These are phyloP conservation scores for Apiospora phragmitis DNA, from an alignment of 2,329 filamentous ascomycete genomes.

Conservation along the genomic window DNA sequence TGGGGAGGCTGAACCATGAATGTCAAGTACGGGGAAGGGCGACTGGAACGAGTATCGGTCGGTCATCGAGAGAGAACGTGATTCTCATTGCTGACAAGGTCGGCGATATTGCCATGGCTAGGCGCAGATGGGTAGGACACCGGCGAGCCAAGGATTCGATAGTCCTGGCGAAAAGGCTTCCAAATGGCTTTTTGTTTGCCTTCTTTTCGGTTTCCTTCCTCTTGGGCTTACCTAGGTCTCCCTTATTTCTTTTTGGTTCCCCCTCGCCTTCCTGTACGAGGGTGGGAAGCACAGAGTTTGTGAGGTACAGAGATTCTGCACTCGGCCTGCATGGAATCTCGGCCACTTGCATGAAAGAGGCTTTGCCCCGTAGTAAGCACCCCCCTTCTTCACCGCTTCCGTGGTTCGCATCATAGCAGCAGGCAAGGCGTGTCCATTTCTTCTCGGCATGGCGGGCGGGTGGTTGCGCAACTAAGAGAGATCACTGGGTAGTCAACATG, in stretches of 20 bases:
- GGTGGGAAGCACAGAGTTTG: not conserved
- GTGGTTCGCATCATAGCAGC: not conserved
- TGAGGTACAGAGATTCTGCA: conserved; percentile 6
- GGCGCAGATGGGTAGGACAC: not conserved
- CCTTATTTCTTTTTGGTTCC: no score
- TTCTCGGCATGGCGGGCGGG: not conserved
- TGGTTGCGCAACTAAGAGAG: not conserved
- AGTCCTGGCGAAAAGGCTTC: not conserved
- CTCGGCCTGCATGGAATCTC: not conserved
- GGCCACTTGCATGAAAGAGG: not conserved
- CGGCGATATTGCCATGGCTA: not conserved
- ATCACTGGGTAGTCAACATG: not conserved
- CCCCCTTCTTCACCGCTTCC: not conserved
- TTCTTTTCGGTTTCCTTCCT: not conserved
- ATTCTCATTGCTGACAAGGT: not conserved
- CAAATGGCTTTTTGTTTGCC: not conserved
- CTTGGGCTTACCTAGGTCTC: not conserved
- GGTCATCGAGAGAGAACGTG: no score
- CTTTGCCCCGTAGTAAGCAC: not conserved
- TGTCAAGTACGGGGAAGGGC: no score
- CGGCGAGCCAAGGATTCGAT: not conserved
- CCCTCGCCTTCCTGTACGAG: not conserved
- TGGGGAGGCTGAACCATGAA: no score
- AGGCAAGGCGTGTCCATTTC: not conserved
- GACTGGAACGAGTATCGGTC: no score